Evolutionary conservation across 805 yeast genomes (phyloP).

Genomic region (Cyberlindnera amylophila): DNA sequence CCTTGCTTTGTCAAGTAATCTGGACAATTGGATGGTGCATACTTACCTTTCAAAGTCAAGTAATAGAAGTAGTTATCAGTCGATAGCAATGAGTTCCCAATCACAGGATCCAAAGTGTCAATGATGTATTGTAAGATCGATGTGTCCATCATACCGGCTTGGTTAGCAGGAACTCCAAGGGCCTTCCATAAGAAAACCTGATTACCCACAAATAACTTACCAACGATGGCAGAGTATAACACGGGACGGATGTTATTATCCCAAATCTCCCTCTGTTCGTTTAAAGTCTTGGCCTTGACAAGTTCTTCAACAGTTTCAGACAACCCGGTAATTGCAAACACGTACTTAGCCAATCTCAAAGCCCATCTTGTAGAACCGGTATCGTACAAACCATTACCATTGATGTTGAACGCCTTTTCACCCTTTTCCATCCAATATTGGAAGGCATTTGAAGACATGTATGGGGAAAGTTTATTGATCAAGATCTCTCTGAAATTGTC

Average conservation of each 20-base stretch:
- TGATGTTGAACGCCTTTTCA: constrained; percentile 46
- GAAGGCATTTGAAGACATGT: constrained; percentile 74
- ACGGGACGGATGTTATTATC: constrained; percentile 58
- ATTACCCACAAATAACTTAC: constrained; percentile 68
- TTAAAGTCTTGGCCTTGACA: constrained; percentile 53
- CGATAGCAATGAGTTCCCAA: constrained; percentile 58
- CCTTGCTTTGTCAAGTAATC: constrained; percentile 64
- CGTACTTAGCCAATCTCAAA: constrained; percentile 56
- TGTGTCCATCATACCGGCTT: constrained; percentile 74
- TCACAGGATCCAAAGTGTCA: constrained; percentile 76
- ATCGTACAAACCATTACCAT: constrained; percentile 65
- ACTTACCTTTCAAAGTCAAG: constrained; percentile 59
- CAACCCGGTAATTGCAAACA: constrained; percentile 56
- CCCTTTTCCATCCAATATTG: constrained; percentile 78
- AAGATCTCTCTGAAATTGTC: constrained; percentile 49
- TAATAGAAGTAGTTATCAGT: constrained; percentile 77
- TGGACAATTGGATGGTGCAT: constrained; percentile 65
- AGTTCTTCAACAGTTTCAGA: constrained; percentile 47
- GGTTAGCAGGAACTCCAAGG: constrained; percentile 83
- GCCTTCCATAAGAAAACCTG: constrained; percentile 88
- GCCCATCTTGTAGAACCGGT: constrained; percentile 91
- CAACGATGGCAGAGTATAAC: constrained; percentile 65
- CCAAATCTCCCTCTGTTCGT: constrained; percentile 67
- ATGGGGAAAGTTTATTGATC: constrained; percentile 55
- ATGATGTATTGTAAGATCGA: constrained; percentile 67